Percentiles rank a stretch among this genome's conserved stretches.
phyloP scores from a whole-genome alignment of 495 filamentous ascomycete species.

The Aspergillus sparsus region DNA sequence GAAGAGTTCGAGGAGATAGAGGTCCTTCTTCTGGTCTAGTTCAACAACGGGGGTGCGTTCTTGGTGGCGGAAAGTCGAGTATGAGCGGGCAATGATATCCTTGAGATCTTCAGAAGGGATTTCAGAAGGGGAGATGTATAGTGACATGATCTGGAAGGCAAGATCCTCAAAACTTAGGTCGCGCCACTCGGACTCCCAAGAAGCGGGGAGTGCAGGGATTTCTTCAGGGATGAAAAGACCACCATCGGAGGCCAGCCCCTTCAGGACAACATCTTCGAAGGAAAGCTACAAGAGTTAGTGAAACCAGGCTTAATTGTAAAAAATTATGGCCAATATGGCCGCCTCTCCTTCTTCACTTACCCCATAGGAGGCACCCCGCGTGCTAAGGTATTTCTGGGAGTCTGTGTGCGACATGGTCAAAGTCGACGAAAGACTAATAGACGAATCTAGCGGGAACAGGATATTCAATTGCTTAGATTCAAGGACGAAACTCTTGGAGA shows the following conservation, averaged over 20 bases:
- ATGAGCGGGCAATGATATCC: conserved; percentile 74
- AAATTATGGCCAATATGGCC: background rate
- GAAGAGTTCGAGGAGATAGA: conserved; percentile 91
- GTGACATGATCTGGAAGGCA: conserved; percentile 66
- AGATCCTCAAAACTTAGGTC: conserved; percentile 77
- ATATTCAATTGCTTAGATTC: background rate
- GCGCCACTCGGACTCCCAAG: conserved; percentile 59
- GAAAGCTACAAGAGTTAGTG: conserved; percentile 60
- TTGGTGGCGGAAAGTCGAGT: conserved; percentile 78
- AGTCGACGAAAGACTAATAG: background rate
- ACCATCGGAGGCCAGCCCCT: conserved; percentile 85
- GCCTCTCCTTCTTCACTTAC: conserved; percentile 44
- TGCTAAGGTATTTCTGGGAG: conserved; percentile 80
- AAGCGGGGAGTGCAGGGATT: conserved; percentile 51
- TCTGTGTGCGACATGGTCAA: conserved; percentile 24
- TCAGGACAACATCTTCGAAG: conserved; percentile 88
- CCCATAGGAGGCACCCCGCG: conserved; percentile 75
- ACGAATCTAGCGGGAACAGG: background rate
- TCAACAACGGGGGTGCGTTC: conserved; percentile 73
- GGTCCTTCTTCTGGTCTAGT: conserved; percentile 63
- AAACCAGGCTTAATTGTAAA: conserved; percentile 3
- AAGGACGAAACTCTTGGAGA: background rate
- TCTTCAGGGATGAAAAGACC: conserved; percentile 89
- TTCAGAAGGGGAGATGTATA: conserved; percentile 81
- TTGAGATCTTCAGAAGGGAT: conserved; percentile 80